A percentile compares a stretch with the other conserved stretches of the same genome.
These are phyloP conservation scores for Phytophthora palmivora DNA, from an alignment of 352 stramenopile genomes.

Conservation along the genomic window DNA sequence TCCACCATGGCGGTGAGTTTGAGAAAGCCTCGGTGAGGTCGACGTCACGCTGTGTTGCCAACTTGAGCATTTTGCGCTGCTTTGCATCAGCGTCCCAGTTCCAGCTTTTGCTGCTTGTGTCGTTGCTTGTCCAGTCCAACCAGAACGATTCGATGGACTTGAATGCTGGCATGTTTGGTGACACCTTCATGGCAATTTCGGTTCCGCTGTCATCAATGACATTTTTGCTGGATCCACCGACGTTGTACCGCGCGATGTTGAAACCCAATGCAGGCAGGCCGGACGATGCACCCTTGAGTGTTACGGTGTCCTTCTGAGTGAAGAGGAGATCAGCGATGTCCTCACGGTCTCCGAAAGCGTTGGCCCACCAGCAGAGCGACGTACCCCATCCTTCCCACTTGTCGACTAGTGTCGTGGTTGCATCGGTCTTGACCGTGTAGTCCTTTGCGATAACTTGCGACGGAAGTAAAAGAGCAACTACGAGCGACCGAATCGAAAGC, in stretches of 20 bases:
- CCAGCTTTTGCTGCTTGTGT: conserved; percentile 51
- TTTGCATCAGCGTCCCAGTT: conserved; percentile 53
- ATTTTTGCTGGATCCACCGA: conserved; percentile 54
- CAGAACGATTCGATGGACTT: conserved; percentile 68
- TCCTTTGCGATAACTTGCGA: conserved; percentile 13
- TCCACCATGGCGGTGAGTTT: conserved; percentile 74
- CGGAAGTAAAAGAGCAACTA: conserved; percentile 10
- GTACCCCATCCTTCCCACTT: conserved; percentile 68
- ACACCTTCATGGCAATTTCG: conserved; percentile 50
- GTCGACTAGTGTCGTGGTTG: conserved; percentile 20
- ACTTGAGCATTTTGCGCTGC: conserved; percentile 53
- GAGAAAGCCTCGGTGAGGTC: conserved; percentile 62
- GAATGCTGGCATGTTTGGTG: conserved; percentile 56
- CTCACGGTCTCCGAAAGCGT: conserved; percentile 60
- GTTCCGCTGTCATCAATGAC: conserved; percentile 50
- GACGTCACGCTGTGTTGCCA: conserved; percentile 45
- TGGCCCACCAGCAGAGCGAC: conserved; percentile 71
- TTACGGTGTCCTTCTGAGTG: conserved; percentile 49
- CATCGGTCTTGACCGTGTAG: conserved; percentile 34
- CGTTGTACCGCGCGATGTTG: conserved; percentile 73
- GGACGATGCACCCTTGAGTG: conserved; percentile 24
- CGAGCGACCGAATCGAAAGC: conserved; percentile 14
- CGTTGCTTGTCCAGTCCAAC: conserved; percentile 55
- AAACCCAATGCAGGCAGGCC: conserved; percentile 51
- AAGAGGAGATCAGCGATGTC: conserved; percentile 66